These are phyloP conservation scores for Guyanaporus albipodus DNA, from an alignment of 768 basidiomycete genomes.

Conservation along the genomic window DNA sequence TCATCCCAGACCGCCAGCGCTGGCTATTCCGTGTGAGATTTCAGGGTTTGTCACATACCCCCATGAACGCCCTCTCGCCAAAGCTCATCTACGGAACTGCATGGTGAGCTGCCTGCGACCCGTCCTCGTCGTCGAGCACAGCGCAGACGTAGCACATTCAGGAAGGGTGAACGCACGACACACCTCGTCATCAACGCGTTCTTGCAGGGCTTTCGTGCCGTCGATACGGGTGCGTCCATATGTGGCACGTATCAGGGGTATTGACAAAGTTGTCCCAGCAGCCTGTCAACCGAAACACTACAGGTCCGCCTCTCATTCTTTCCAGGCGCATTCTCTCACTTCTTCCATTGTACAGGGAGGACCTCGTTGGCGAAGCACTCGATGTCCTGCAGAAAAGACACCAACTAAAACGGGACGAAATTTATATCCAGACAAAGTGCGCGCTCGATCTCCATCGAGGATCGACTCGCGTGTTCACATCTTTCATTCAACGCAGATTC, in stretches of 20 bases:
- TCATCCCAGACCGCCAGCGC: too few species aligned
- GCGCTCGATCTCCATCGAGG: conserved; percentile 3
- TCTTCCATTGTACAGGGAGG: conserved; percentile 60
- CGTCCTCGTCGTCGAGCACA: not conserved
- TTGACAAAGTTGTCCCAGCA: conserved; percentile 19
- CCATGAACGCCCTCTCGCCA: conserved; percentile 33
- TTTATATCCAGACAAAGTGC: conserved; percentile 82
- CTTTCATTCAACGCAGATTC: conserved; percentile 42
- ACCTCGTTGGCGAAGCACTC: conserved; percentile 76
- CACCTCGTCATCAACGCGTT: conserved; percentile 69
- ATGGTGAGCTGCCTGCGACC: conserved; percentile 38
- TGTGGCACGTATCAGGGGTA: conserved; percentile 12
- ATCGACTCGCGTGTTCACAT: not conserved
- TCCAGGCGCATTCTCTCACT: too few species aligned
- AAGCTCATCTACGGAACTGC: conserved; percentile 61
- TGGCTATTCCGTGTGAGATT: conserved; percentile 19
- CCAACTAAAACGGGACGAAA: conserved; percentile 59
- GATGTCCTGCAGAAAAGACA: conserved; percentile 51
- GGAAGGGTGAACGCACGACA: conserved; percentile 75
- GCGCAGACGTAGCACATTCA: conserved; percentile 27
- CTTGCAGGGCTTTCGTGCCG: conserved; percentile 70
- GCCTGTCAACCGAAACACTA: conserved; percentile 76
- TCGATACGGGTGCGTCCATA: conserved; percentile 69
- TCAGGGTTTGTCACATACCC: conserved; percentile 1
- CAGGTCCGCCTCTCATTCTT: conserved; percentile 41